Percentiles rank a stretch among this genome's conserved stretches.
phyloP scores from a whole-genome alignment of 768 basidiomycete genomes.

The Mycena vitilis region DNA sequence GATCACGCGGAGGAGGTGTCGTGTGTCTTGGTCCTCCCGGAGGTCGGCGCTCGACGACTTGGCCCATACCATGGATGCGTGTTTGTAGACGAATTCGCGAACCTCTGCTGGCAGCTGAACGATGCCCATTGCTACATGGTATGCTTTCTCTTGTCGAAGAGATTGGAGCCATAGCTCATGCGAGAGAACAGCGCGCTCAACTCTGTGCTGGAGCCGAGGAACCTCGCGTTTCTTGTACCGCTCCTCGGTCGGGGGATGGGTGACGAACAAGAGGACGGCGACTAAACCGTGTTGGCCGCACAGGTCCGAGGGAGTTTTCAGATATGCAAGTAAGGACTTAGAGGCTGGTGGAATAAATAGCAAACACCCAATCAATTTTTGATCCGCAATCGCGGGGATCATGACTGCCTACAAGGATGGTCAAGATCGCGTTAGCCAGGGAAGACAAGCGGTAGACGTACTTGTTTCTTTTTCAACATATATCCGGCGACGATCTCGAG shows the following conservation, averaged over 20 bases:
- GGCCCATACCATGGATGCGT: conserved; percentile 14
- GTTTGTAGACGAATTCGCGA: neutral
- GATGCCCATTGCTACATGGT: conserved; percentile 16
- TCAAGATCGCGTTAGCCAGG: neutral
- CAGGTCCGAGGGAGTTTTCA: neutral
- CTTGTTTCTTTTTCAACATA: conserved; percentile 7
- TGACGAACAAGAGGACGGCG: neutral
- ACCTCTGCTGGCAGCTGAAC: neutral
- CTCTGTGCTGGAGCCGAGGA: neutral
- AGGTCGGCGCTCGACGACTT: neutral
- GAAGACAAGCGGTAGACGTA: neutral
- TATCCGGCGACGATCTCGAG: conserved; percentile 2
- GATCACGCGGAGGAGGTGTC: conserved; percentile 3
- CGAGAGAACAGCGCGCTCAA: conserved; percentile 1
- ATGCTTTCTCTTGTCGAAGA: neutral
- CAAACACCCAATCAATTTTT: neutral
- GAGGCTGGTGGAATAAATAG: conserved; percentile 7
- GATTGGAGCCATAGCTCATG: conserved; percentile 12
- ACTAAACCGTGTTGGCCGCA: neutral
- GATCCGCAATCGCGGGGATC: conserved; percentile 6
- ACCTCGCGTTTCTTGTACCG: neutral
- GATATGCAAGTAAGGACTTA: neutral
- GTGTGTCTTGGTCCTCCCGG: conserved; percentile 5
- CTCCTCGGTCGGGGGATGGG: neutral
- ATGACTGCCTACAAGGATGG: neutral